These are phyloP conservation scores for Rhynchospora breviuscula DNA, from an alignment of 176 grass and related monocot genomes.

Conservation along the genomic window DNA sequence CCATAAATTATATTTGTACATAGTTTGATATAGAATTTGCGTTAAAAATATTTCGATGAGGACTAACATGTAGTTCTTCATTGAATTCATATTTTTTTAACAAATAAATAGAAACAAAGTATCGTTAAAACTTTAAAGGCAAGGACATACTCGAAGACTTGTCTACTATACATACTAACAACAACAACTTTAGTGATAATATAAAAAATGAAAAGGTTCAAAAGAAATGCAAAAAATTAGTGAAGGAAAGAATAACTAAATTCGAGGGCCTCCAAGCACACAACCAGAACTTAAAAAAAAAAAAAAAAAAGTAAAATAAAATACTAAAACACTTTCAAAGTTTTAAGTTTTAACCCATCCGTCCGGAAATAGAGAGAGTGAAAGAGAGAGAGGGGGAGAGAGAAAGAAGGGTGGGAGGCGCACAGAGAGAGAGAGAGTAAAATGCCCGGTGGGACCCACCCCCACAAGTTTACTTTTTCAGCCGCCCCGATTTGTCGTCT, in stretches of 20 bases:
- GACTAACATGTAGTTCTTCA: too few relatives aligned
- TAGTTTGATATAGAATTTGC: too few relatives aligned
- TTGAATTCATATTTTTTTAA: too few relatives aligned
- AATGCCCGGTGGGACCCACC: slow-evolving; percentile 27
- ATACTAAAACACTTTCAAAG: neutral
- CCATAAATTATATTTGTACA: too few relatives aligned
- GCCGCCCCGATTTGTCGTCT: slow-evolving; percentile 80
- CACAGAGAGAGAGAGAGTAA: neutral
- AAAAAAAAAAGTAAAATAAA: neutral
- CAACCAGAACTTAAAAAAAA: neutral
- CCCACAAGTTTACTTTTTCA: slow-evolving; percentile 51
- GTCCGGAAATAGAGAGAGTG: neutral
- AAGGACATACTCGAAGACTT: too few relatives aligned
- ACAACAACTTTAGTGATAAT: neutral
- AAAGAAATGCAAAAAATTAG: neutral
- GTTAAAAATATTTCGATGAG: too few relatives aligned
- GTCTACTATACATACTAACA: too few relatives aligned
- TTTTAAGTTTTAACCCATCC: too few relatives aligned
- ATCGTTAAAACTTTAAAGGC: too few relatives aligned
- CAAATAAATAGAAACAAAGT: too few relatives aligned
- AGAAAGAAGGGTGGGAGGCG: neutral
- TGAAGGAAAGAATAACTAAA: neutral
- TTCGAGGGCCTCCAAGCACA: neutral
- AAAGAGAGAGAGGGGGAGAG: neutral
- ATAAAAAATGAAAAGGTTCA: neutral